Evolutionary conservation across 129 eudicot genomes (phyloP).

Genomic region (Helichrysum umbraculigerum): DNA sequence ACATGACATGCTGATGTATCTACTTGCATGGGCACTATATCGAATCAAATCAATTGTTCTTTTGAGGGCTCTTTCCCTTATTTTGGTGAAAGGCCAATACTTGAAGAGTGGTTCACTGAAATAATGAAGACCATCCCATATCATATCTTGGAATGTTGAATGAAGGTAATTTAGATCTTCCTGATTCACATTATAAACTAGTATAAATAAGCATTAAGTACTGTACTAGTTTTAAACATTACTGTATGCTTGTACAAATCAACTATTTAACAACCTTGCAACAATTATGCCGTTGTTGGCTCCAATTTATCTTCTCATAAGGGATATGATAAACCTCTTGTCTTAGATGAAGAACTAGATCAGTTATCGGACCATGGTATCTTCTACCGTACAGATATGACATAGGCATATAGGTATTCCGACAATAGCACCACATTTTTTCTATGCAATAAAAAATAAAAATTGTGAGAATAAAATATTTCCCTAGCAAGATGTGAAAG

Average conservation of each 20-base stretch:
- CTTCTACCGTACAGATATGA: constrained; percentile 44
- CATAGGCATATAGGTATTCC: constrained; percentile 61
- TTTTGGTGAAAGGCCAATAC: constrained; percentile 53
- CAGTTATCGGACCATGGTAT: constrained; percentile 50
- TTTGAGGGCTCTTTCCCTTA: constrained; percentile 46
- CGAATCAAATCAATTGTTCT: constrained; percentile 46
- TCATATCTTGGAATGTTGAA: constrained; percentile 43
- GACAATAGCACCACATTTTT: constrained; percentile 60
- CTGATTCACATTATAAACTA: not conserved
- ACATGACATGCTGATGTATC: constrained; percentile 21
- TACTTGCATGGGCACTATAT: constrained; percentile 25
- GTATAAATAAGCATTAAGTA: no score
- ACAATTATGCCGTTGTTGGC: constrained; percentile 52
- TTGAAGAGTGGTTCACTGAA: constrained; percentile 46
- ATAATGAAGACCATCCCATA: constrained; percentile 53
- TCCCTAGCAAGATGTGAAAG: no score
- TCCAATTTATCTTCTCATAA: constrained; percentile 50
- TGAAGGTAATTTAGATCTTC: constrained; percentile 58
- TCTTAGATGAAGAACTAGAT: constrained; percentile 43
- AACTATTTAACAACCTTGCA: constrained; percentile 37
- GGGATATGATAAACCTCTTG: constrained; percentile 46
- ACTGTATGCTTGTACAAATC: no score
- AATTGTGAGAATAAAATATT: no score
- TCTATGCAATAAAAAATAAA: no score
- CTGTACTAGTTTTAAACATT: no score